Evolutionary conservation across 1,139 yeast genomes (phyloP).

Genomic region (Blastobotrys arbuscula): DNA sequence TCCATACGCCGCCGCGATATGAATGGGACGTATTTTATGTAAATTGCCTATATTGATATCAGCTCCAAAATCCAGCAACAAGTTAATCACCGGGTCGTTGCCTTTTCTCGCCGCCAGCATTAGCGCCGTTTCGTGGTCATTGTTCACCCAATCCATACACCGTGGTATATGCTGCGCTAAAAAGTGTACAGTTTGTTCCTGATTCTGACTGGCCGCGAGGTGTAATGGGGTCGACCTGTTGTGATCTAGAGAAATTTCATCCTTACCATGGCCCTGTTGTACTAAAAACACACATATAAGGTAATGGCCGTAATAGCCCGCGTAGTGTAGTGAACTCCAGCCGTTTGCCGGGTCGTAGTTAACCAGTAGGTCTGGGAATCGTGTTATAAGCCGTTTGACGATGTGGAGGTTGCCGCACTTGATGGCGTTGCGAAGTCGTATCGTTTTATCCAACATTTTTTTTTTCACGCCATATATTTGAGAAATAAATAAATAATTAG

Average conservation of each 20-base stretch:
- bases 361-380: slow-evolving; percentile 73
- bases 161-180: slow-evolving; percentile 75
- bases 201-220: slow-evolving; percentile 60
- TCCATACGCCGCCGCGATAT: slow-evolving; percentile 75
- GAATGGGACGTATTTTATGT: slow-evolving; percentile 72
- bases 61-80: slow-evolving; percentile 78
- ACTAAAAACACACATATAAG: slow-evolving; percentile 59
- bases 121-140: slow-evolving; percentile 51
- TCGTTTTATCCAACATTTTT: slow-evolving; percentile 16
- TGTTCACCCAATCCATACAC: slow-evolving; percentile 54
- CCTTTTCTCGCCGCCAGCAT: slow-evolving; percentile 69
- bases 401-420: slow-evolving; percentile 65
- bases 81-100: slow-evolving; percentile 61
- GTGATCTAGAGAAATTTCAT: slow-evolving; percentile 52
- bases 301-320: slow-evolving; percentile 75
- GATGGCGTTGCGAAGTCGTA: slow-evolving; percentile 70
- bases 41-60: slow-evolving; percentile 46
- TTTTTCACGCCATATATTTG: no score
- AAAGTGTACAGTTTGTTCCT: slow-evolving; percentile 75
- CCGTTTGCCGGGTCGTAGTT: slow-evolving; percentile 72
- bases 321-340: slow-evolving; percentile 87
- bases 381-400: slow-evolving; percentile 60
- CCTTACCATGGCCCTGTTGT: slow-evolving; percentile 45
- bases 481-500: no score
- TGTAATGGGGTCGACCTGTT: slow-evolving; percentile 71